Base-by-base conservation (phyloP, 2,329 filamentous ascomycete species). In the Cephalotrichum gorgonifer region DNA sequence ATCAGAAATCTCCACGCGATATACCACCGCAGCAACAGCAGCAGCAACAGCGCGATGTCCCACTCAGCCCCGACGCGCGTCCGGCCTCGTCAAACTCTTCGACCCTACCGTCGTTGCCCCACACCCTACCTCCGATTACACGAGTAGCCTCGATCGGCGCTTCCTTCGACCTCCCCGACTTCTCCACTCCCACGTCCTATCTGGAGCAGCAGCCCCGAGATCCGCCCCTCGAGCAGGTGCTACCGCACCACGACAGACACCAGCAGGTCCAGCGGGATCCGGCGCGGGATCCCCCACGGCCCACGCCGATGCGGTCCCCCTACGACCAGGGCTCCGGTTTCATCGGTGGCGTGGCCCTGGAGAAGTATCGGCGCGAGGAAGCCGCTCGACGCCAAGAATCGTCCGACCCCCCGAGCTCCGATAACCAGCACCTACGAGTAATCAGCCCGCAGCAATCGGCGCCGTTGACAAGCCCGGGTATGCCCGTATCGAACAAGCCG, bases 301-400 rank as follows among this genome's bases (percentile, higher is more conserved):
- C 59, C 41, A 61, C 62, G 47, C 58, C 62, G 28, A 60, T 57
- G 27, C 59, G 58, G 28, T 61, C 63, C 3, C 59, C 61, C 3
- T 62, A 69, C 47, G 67, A 61, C 45, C 62, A 60, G 50, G 60
- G 60, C 6, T 64, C 67, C 23, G 66, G 72, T 12, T 80, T 80
- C 55, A 73, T 80, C 45, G 76, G 77, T 15, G 77, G 77, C 3
- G 60, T 76, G 12, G 74, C 76, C 3, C 60, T 79, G 51, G 64
- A 68, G 53, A 77, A 79, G 43, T 73, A 74, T 43, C 70, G 70
- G 20, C 67, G 69, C 41, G 28, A 30, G 17, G 47, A 22, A 27
- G 20, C 35, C 22, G n/a, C 35, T 6, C 17, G 35, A 11, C 33
- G 28, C 25, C 26, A 48, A 41, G 43, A 44, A 3, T 17, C 26